These are phyloP conservation scores for Pseudohalonectria lignicola DNA, from an alignment of 2,329 filamentous ascomycete genomes.

Conservation along the genomic window DNA sequence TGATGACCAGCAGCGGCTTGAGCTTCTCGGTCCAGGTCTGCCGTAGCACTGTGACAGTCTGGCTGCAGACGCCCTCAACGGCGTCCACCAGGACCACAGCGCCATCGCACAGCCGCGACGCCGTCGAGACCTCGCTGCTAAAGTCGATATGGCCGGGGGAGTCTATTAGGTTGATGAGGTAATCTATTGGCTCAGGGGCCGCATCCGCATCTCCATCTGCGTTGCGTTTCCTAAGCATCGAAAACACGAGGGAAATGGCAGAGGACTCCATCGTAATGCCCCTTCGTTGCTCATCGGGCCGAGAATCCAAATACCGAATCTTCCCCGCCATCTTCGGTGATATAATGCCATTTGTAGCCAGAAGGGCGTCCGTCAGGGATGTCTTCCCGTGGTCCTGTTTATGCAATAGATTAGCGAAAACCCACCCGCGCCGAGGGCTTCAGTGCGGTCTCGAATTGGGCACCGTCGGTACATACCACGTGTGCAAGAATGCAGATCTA, in stretches of 20 bases:
- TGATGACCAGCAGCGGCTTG: conserved; percentile 89
- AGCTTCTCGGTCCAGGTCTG: conserved; percentile 95
- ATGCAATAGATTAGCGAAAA: too few species aligned
- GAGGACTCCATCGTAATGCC: conserved; percentile 99
- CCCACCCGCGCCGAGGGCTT: too few species aligned
- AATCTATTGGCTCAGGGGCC: conserved; percentile 67
- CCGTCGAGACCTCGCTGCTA: conserved; percentile 94
- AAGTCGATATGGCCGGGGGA: conserved; percentile 98
- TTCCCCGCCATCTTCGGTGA: conserved; percentile 95
- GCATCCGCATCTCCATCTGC: conserved; percentile 59
- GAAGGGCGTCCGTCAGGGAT: conserved; percentile 86
- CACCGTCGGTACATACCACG: conserved; percentile 47
- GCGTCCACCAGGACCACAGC: conserved; percentile 92
- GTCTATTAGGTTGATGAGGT: conserved; percentile 94
- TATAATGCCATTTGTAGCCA: conserved; percentile 98
- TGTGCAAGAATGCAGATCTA: conserved; percentile 90
- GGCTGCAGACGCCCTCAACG: conserved; percentile 95
- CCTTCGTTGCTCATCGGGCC: conserved; percentile 88
- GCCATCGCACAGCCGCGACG: conserved; percentile 86
- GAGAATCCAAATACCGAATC: conserved; percentile 92
- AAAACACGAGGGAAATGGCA: conserved; percentile 93
- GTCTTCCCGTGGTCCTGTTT: conserved; percentile 84
- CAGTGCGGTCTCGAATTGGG: too few species aligned
- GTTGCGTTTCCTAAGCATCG: conserved; percentile 65
- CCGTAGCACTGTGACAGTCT: conserved; percentile 91